Conservation (phyloP, 192 early-diverging fungal species). For the Entomortierella beljakovae region DNA sequence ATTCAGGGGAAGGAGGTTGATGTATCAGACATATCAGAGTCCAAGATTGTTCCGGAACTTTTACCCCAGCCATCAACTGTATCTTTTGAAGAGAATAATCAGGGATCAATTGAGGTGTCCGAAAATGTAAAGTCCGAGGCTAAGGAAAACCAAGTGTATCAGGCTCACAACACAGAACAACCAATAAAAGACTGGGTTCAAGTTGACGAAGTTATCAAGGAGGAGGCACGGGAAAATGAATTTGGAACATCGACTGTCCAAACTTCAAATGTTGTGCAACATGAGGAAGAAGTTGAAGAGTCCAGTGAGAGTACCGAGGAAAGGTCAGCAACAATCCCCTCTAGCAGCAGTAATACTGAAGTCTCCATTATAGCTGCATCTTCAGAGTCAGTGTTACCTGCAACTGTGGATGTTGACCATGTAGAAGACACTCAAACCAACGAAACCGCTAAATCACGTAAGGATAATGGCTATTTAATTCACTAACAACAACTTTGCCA, state of each 20-base stretch:
- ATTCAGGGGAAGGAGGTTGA: too few relatives aligned
- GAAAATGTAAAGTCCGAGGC: not conserved
- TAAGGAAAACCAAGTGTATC: constrained; percentile 1
- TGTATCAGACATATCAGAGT: too few relatives aligned
- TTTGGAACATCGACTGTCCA: constrained; percentile 20
- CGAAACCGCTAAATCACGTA: not conserved
- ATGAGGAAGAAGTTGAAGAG: constrained; percentile 8
- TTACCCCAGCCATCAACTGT: too few relatives aligned
- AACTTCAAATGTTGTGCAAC: not conserved
- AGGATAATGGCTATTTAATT: constrained; percentile 21
- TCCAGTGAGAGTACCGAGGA: too few relatives aligned
- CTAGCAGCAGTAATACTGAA: not conserved
- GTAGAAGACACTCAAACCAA: not conserved
- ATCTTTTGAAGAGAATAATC: too few relatives aligned
- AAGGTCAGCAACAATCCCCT: not conserved
- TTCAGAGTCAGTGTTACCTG: not conserved
- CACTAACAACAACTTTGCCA: not conserved
- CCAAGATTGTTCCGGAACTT: too few relatives aligned
- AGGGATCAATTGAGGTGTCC: not conserved
- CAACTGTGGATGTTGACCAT: not conserved
- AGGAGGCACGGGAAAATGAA: constrained; percentile 8
- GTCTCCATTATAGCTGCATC: not conserved
- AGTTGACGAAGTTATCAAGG: constrained; percentile 1
- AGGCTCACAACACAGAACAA: not conserved
- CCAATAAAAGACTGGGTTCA: not conserved